Base-by-base conservation (phyloP, 768 basidiomycete species). In the Cyclocybe cylindracea region DNA sequence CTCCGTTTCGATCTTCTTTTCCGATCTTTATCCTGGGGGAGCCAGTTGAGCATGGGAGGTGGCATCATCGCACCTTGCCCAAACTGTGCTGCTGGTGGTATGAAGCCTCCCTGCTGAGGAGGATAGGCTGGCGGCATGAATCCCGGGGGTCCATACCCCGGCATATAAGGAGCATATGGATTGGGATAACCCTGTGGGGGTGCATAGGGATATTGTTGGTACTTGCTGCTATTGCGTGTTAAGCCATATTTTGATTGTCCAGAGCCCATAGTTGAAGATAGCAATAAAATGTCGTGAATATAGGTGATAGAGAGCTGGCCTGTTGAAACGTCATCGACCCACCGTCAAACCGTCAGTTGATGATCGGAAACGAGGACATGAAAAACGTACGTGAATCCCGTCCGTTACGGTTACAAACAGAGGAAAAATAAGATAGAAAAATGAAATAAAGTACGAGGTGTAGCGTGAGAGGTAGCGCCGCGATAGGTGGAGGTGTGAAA, bases 21-120 rank as follows among this genome's bases (percentile, higher is more conserved):
- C 42, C 44, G 46, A 39, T 53, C 44, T 43, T 48, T 57, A 14
- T 66, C 61, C 47, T 60, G 66, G 4, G 65, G 57, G 10, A 65
- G 49, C 54, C 56, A 67, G 29, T 56, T 55, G 34, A 66, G 29
- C 40, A 59, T 55, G 14, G 60, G 63, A 34, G 59, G 68, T 14
- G 64, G 67, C 18, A 64, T 50, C n/a, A 46, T 51, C 4, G 54
- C 44, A 6, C 50, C 57, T 50, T 62, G 56, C 24, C 60, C 56
- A 39, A 55, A 61, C n/a, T 34, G 16, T 45, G 52, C 54, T n/a
- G 46, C 51, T 35, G 64, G 64, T 18, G 66, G 66, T 40, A 64
- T 50, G 39, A 65, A 60, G 1, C 61, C 61, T 40, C 47, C 53
- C 2, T 48, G 61, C 38, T 46, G 29, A 32, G 53, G 59, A 18